Evolutionary conservation across 495 filamentous ascomycete species (phyloP).

Genomic region (Neurospora sp.): DNA sequence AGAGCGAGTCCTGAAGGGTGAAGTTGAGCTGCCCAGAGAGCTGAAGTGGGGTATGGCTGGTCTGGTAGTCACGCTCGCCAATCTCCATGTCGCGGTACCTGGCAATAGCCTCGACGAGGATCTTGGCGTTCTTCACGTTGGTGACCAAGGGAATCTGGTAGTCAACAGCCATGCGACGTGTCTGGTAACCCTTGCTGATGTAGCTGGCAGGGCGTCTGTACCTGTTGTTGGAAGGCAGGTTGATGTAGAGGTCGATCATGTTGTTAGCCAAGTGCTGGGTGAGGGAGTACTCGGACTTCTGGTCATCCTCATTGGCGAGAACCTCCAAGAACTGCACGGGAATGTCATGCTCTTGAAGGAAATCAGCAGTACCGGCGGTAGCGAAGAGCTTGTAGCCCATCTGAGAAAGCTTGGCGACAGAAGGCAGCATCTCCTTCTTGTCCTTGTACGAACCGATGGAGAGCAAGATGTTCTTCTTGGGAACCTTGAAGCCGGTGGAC

Average conservation of each 20-base stretch:
- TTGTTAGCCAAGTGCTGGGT: constrained; percentile 94
- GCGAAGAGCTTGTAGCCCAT: constrained; percentile 92
- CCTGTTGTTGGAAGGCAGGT: constrained; percentile 93
- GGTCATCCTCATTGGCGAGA: constrained; percentile 58
- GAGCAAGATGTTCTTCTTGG: constrained; percentile 88
- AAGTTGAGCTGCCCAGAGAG: constrained; percentile 49
- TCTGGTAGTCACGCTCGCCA: constrained; percentile 76
- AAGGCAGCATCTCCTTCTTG: constrained; percentile 93
- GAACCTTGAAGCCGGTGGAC: constrained; percentile 93
- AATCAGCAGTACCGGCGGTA: constrained; percentile 92
- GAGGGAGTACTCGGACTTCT: constrained; percentile 92
- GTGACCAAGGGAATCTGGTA: constrained; percentile 96
- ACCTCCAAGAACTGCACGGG: constrained; percentile 86
- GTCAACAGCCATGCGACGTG: constrained; percentile 94
- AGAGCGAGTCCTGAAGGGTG: constrained; percentile 55
- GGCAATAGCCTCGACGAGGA: constrained; percentile 87
- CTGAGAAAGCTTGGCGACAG: constrained; percentile 75
- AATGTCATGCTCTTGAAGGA: constrained; percentile 82
- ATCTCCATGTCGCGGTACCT: constrained; percentile 78
- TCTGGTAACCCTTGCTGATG: constrained; percentile 94
- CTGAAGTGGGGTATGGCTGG: constrained; percentile 66
- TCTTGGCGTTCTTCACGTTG: constrained; percentile 98
- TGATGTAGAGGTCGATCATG: constrained; percentile 96
- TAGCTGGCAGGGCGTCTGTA: constrained; percentile 94
- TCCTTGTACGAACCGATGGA: constrained; percentile 97